phyloP scores from a whole-genome alignment of 495 filamentous ascomycete species.

The Hyphodiscus hymeniophilus region DNA sequence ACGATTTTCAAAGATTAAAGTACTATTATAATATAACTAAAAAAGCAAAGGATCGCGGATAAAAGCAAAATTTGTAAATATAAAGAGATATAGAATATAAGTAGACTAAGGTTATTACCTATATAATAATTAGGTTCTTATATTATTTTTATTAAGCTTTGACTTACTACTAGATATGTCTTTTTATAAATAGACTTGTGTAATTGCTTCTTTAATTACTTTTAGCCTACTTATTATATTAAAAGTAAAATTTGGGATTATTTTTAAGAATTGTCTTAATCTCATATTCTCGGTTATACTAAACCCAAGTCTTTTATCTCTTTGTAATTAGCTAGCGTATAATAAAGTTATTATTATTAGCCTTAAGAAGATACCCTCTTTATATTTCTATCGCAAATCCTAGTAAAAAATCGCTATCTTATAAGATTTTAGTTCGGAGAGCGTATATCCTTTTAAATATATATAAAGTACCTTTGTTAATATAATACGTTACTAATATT shows the following conservation, averaged over 20 bases:
- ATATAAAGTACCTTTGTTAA: conserved; percentile 77
- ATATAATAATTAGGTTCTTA: conserved; percentile 6
- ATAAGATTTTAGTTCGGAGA: conserved; percentile 59
- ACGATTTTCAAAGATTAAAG: conserved; percentile 1
- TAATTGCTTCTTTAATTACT: conserved; percentile 62
- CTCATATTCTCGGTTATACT: conserved; percentile 47
- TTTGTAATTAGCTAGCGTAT: conserved; percentile 61
- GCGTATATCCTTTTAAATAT: conserved; percentile 51
- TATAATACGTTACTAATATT: conserved; percentile 71
- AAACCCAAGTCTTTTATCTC: conserved; percentile 52
- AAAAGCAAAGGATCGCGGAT: conserved; percentile 43
- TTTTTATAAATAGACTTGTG: conserved; percentile 43
- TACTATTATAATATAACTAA: conserved; percentile 18
- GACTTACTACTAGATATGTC: conserved; percentile 42
- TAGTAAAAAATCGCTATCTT: conserved; percentile 59
- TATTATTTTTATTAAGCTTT: not conserved
- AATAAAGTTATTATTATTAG: conserved; percentile 75
- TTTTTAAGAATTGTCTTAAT: conserved; percentile 54
- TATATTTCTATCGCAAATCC: conserved; percentile 62
- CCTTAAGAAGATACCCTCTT: conserved; percentile 61
- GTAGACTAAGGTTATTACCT: conserved; percentile 51
- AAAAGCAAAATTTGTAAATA: conserved; percentile 53
- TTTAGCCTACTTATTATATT: conserved; percentile 54
- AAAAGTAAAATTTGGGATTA: conserved; percentile 45
- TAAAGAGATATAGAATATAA: conserved; percentile 52